Conservation (phyloP, 164 flowering plant species). For the Taxillus chinensis region DNA sequence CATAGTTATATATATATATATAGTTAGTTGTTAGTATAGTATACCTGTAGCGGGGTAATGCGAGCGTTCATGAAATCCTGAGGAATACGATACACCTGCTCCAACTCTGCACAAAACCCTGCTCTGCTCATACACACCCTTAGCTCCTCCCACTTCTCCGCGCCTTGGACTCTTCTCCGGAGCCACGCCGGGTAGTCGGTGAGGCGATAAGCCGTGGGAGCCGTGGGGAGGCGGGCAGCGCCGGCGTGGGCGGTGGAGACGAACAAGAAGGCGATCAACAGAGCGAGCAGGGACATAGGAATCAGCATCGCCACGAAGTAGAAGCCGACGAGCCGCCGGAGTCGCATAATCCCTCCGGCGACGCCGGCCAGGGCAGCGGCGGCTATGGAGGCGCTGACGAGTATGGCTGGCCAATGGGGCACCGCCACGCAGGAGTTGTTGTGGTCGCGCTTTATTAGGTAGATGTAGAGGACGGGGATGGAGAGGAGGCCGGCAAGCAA, state of each 20-base stretch:
- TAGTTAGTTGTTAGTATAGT: not conserved
- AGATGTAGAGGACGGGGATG: not conserved
- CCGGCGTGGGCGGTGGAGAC: not conserved
- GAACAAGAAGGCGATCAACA: not conserved
- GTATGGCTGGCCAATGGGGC: not conserved
- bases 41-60: constrained; percentile 1
- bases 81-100: not conserved
- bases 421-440: not conserved
- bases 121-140: not conserved
- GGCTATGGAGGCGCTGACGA: not conserved
- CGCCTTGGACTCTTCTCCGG: not conserved
- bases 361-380: not conserved
- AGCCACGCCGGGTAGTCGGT: not conserved
- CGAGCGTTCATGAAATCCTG: not conserved
- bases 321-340: not conserved
- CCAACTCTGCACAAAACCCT: not conserved
- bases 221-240: not conserved
- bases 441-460: not conserved
- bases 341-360: not conserved
- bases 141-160: not conserved
- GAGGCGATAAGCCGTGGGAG: not conserved
- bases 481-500: not conserved
- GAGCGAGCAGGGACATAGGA: not conserved
- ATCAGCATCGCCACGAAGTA: not conserved
- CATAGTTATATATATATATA: too few species aligned